Evolutionary conservation across 2,329 filamentous ascomycete genomes (phyloP).

Genomic region (Lecanicillium sp.): DNA sequence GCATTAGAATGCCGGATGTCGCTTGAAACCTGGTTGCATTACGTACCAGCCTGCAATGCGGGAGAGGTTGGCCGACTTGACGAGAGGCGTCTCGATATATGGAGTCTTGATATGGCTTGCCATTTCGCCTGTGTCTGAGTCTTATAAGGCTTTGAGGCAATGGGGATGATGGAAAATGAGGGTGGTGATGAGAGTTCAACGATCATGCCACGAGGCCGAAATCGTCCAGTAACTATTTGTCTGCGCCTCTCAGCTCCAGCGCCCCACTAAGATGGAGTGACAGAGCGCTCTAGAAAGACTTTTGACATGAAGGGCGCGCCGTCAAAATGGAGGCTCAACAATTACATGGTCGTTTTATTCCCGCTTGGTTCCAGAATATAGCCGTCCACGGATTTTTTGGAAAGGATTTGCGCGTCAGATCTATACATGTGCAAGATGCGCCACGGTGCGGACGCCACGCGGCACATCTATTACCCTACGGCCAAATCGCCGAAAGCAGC

Average conservation of each 20-base stretch:
- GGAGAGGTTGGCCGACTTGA: conserved; percentile 59
- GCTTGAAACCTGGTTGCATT: background rate
- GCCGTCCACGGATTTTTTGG: no score
- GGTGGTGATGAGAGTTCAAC: no score
- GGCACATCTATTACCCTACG: no score
- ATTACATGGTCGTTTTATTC: no score
- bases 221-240: background rate
- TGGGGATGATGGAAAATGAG: background rate
- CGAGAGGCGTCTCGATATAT: conserved; percentile 63
- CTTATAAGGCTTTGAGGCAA: no score
- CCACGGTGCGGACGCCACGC: no score
- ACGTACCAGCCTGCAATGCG: conserved; percentile 61
- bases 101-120: conserved; percentile 29
- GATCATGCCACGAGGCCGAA: no score
- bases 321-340: background rate
- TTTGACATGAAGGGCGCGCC: background rate
- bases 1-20: background rate
- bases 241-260: background rate
- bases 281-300: background rate
- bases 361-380: no score
- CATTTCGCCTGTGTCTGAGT: conserved; percentile 10
- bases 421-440: no score
- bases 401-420: no score
- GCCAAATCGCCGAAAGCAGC: no score
- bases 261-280: conserved; percentile 3